phyloP scores from a whole-genome alignment of 1,284 basidiomycete genomes.

The Heterobasidion annosum region DNA sequence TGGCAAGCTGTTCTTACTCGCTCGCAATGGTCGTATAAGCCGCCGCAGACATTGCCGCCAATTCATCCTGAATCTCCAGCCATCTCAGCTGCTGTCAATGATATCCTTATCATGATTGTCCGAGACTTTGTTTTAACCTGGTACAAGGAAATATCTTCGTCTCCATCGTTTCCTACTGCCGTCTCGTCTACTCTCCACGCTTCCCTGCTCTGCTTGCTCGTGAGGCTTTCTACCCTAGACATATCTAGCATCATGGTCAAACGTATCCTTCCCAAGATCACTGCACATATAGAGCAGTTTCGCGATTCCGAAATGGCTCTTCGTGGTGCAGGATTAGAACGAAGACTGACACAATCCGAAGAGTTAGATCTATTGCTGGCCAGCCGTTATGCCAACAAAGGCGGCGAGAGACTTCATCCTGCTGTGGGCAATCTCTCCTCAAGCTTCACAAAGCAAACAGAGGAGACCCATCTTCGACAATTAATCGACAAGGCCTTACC shows the following conservation, averaged over 20 bases:
- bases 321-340: constrained; percentile 67
- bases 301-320: constrained; percentile 84
- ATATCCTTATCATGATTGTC: constrained; percentile 71
- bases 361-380: constrained; percentile 82
- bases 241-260: constrained; percentile 73
- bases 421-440: constrained; percentile 82
- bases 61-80: constrained; percentile 52
- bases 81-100: constrained; percentile 63
- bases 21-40: constrained; percentile 73
- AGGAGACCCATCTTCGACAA: constrained; percentile 76
- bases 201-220: constrained; percentile 49
- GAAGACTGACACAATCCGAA: constrained; percentile 75
- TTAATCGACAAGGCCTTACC: constrained; percentile 68
- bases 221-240: constrained; percentile 56
- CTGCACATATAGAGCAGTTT: constrained; percentile 83
- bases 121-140: constrained; percentile 80
- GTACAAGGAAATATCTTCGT: constrained; percentile 80
- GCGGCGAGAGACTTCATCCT: constrained; percentile 57
- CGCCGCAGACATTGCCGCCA: constrained; percentile 52
- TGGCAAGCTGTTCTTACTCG: constrained; percentile 84
- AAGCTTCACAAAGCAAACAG: constrained; percentile 80
- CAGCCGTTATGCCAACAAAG: constrained; percentile 62
- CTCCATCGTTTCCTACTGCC: constrained; percentile 80
- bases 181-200: constrained; percentile 72
- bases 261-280: constrained; percentile 80